Evolutionary conservation across 2,329 filamentous ascomycete species (phyloP).

Genomic region (Didymella pomorum): DNA sequence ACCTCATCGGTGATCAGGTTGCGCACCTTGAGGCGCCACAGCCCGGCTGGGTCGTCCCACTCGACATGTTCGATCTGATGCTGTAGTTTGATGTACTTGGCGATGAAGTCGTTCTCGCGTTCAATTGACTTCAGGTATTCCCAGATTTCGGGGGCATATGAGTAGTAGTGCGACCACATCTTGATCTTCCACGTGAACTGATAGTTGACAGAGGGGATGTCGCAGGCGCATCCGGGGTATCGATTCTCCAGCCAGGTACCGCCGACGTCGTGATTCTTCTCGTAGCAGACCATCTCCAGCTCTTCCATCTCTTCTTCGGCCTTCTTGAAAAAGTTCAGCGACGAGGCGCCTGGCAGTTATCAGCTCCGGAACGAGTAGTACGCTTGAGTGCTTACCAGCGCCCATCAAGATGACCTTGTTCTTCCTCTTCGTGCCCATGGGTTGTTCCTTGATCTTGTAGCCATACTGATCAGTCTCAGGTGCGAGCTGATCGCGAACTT

Average conservation of each 20-base stretch:
- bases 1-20: constrained; percentile 26
- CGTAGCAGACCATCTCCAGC: constrained; percentile 53
- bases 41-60: constrained; percentile 28
- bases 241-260: constrained; percentile 55
- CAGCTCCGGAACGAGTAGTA: too few relatives aligned
- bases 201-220: constrained; percentile 37
- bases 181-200: constrained; percentile 62
- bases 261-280: constrained; percentile 52
- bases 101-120: constrained; percentile 45
- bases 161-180: constrained; percentile 55
- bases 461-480: constrained; percentile 52
- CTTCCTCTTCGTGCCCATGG: constrained; percentile 53
- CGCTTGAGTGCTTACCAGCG: background rate
- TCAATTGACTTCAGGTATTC: constrained; percentile 57
- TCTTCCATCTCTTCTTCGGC: constrained; percentile 54
- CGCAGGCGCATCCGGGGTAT: constrained; percentile 53
- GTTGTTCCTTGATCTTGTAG: constrained; percentile 55
- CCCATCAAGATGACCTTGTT: constrained; percentile 55
- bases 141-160: constrained; percentile 58
- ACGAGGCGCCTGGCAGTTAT: constrained; percentile 49
- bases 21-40: constrained; percentile 28
- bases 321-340: constrained; percentile 55
- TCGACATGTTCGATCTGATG: constrained; percentile 30
- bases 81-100: constrained; percentile 34
- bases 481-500: constrained; percentile 38